Evolutionary conservation across 495 filamentous ascomycete genomes (phyloP), one percentile per base, ranked within the genome.

Genomic region (Podospora australis): DNA sequence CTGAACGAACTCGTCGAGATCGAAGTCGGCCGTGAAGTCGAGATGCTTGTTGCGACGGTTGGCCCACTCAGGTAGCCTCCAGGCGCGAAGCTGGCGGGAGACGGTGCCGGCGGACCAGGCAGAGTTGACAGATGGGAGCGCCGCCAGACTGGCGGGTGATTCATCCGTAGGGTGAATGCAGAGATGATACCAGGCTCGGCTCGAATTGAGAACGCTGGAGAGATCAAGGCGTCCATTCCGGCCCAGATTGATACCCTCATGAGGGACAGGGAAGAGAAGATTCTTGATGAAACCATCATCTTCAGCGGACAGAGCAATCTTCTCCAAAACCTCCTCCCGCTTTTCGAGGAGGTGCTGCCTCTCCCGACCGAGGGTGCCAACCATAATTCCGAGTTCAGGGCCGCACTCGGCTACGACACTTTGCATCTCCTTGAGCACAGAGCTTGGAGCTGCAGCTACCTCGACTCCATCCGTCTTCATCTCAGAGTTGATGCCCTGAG

Each of bases 21-120:
- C 92, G 56, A 97, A 98, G 57, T 98, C 92, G 9, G 88, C 87
- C 0, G 92, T 98, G 63, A 95, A 97, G 64, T 97, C 92, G n/a
- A 97, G 80, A 51, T 85, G 78, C 64, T 88, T 91, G 55, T 88
- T 88, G 24, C 92, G 79, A 38, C 90, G 84, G 58, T 96, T 97
- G 1, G 89, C 87, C 92, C 92, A 98, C 63, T 98, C 92, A 0
- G 91, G 86, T 4, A 97, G 74, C 53, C 92, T 74, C 92, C 92
- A 97, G 30, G 86, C 79, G 23, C 92, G 85, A 13, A 98, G 72
- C 67, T 98, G 94, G 36, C 88, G 81, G 7, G 94, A 97, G 1
- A 97, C 88, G 1, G 84, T 82, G 19, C 87, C 87, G 11, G 92
- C 94, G 20, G 89, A 91, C 92, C 92, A 98, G 2, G 83, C 77